Base-by-base conservation (phyloP, 2,329 filamentous ascomycete genomes). In the Xylaria hypoxylon region DNA sequence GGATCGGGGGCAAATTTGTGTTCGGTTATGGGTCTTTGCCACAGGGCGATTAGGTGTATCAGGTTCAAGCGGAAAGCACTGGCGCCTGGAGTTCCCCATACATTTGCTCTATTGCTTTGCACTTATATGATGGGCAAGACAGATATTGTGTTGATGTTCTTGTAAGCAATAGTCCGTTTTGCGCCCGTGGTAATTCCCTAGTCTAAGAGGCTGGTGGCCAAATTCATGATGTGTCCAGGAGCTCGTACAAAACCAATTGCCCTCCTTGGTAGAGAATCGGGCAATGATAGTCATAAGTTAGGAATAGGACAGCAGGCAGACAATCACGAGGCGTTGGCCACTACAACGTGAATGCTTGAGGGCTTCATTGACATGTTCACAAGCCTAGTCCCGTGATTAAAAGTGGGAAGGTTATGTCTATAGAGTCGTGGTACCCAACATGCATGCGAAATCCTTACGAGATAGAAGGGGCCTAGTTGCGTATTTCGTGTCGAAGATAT, bases 1-100 rank as follows among this genome's bases (percentile, higher is more conserved):
- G 35, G 38, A 24, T 33, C 7, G 38, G 40, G 48, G 50, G 31
- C 19, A 50, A 58, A 40, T 47, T 11, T 28, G 42, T 24, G 11
- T 62, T 64, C 35, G 45, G 33, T 28, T 64, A 57, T 48, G 53
- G 63, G 42, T 44, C 47, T 58, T 58, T 47, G 48, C 31, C 40
- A 58, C 42, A 8, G 50, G 59, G 28, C 19, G 47, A 44, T 33
- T 45, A 33, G 59, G 31, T 50, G 47, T 68, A 65, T 57, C n/a
- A 51, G 51, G 64, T 61, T 66, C 44, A 56, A 51, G 64, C 28
- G 52, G 63, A 17, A 67, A 71, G 68, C 69, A 68, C 59, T 65
- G 69, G 69, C 69, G 69, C 65, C 47, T 31, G 69, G 69, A 65
- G 69, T 71, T 71, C 45, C 40, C 56, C 56, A 59, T 65, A 64